These are phyloP conservation scores for Sicyos baderoa DNA, from an alignment of 306 rosid species.

Conservation along the genomic window DNA sequence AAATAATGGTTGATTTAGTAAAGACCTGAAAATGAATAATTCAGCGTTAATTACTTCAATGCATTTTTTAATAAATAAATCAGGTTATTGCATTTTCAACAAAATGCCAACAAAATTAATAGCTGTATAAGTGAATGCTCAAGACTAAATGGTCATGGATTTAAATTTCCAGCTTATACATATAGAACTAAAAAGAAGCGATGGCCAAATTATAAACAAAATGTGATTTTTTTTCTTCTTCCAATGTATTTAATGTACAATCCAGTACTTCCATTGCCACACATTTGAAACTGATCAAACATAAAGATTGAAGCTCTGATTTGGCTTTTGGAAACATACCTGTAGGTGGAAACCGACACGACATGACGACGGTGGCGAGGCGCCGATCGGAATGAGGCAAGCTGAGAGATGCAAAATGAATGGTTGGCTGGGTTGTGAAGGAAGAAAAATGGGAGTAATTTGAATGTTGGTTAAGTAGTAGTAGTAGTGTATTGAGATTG, in stretches of 20 bases:
- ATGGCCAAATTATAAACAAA: background rate
- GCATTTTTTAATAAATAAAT: background rate
- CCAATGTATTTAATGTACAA: background rate
- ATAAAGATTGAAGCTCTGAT: background rate
- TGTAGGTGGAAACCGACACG: background rate
- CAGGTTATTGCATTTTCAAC: background rate
- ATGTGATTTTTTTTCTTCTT: background rate
- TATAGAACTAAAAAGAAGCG: no score
- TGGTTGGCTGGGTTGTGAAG: background rate
- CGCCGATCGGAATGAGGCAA: background rate
- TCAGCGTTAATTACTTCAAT: background rate
- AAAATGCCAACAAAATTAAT: no score
- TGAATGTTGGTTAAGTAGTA: conserved; percentile 9
- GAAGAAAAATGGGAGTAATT: background rate
- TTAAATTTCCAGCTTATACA: no score
- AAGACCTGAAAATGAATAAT: background rate
- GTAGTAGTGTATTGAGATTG: background rate
- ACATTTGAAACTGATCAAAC: background rate
- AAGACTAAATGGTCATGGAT: no score
- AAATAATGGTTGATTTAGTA: background rate
- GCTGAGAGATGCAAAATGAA: background rate
- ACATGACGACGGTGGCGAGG: no score
- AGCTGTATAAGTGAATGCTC: no score
- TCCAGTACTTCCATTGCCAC: background rate
- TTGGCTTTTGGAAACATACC: conserved; percentile 7